Conservation (phyloP, 2,329 filamentous ascomycete genomes). For the Hypocreales sp. region DNA sequence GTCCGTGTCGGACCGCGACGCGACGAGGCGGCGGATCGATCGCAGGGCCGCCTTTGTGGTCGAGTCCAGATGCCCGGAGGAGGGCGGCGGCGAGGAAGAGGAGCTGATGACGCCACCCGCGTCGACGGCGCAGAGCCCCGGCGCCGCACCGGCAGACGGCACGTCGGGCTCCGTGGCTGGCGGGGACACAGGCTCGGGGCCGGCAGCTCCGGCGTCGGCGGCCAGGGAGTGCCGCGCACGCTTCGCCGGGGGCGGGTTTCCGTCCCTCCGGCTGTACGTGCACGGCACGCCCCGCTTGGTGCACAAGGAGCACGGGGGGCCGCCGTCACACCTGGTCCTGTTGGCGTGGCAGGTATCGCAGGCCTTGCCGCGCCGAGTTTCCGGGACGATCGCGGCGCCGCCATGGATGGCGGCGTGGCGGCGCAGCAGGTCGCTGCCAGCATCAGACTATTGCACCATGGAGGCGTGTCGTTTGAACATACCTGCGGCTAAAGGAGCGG, state of each 20-base stretch:
- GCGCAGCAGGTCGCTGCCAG: conserved; percentile 18
- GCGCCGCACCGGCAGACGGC: not conserved
- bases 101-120: not conserved
- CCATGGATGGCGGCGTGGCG: conserved; percentile 21
- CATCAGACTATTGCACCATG: not conserved
- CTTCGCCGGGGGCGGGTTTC: not conserved
- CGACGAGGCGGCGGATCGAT: conserved; percentile 4
- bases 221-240: too few species aligned
- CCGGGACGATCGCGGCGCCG: conserved; percentile 10
- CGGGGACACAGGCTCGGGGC: not conserved
- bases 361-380: conserved; percentile 20
- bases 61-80: not conserved
- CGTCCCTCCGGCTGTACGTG: conserved; percentile 14
- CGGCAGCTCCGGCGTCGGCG: not conserved
- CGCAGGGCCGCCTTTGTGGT: conserved; percentile 2
- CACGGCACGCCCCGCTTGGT: conserved; percentile 21
- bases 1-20: not conserved
- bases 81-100: not conserved
- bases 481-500: conserved; percentile 23
- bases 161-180: not conserved
- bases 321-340: conserved; percentile 28
- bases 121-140: not conserved
- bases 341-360: conserved; percentile 27
- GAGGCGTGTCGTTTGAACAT: too few species aligned
- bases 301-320: conserved; percentile 21